phyloP scores from a whole-genome alignment of 108 stramenopile genomes.

The Cyclostephanos tholiformis region DNA sequence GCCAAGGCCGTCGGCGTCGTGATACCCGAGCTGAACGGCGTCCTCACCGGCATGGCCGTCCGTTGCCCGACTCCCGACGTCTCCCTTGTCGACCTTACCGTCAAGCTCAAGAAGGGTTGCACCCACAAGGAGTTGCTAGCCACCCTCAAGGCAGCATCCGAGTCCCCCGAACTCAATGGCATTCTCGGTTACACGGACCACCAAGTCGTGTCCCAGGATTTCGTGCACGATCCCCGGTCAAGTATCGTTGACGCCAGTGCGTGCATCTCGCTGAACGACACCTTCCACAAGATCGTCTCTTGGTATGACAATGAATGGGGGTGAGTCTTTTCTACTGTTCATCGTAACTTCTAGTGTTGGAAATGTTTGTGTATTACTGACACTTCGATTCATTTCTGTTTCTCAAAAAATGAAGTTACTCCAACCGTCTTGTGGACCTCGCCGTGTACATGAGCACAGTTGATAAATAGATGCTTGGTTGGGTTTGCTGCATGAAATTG shows the following conservation, averaged over 20 bases:
- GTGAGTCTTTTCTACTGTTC: not conserved
- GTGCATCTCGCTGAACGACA: conserved; percentile 90
- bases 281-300: conserved; percentile 98
- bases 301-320: conserved; percentile 98
- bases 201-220: conserved; percentile 93
- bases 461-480: conserved; percentile 34
- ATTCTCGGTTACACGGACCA: conserved; percentile 96
- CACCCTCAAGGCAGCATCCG: conserved; percentile 92
- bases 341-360: too few species aligned
- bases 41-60: conserved; percentile 94
- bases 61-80: conserved; percentile 92
- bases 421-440: conserved; percentile 93
- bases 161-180: conserved; percentile 86
- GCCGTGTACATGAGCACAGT: conserved; percentile 76
- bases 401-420: conserved; percentile 55
- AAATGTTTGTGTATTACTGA: too few species aligned
- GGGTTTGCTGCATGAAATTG: not conserved
- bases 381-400: too few species aligned
- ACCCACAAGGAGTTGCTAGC: conserved; percentile 87
- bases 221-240: conserved; percentile 82
- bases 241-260: conserved; percentile 93
- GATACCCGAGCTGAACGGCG: conserved; percentile 94
- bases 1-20: conserved; percentile 98
- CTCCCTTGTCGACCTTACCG: conserved; percentile 95
- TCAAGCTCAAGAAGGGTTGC: conserved; percentile 88